Percentiles rank a stretch among this genome's conserved stretches.
Evolutionary conservation across 2,329 filamentous ascomycete genomes (phyloP).

Genomic region (Onygenales sp.): DNA sequence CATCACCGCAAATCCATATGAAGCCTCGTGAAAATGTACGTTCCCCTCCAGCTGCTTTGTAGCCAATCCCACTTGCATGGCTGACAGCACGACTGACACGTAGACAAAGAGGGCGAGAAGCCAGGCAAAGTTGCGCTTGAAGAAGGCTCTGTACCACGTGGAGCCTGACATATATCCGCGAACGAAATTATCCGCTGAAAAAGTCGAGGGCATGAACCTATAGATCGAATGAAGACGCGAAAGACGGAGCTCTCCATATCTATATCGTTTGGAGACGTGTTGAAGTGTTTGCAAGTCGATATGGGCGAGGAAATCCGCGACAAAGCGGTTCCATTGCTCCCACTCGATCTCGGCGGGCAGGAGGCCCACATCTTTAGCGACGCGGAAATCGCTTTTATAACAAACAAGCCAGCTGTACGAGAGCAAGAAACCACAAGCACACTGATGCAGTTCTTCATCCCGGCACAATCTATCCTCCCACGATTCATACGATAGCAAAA

Average conservation of each 20-base stretch:
- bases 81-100: constrained; percentile 37
- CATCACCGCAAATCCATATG: constrained; percentile 9
- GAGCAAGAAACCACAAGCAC: constrained; percentile 30
- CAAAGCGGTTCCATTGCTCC: constrained; percentile 29
- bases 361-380: constrained; percentile 23
- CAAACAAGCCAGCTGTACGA: constrained; percentile 34
- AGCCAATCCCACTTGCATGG: constrained; percentile 37
- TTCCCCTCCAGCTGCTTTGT: constrained; percentile 5
- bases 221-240: constrained; percentile 37
- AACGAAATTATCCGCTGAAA: constrained; percentile 15
- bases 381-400: constrained; percentile 29
- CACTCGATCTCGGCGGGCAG: constrained; percentile 27
- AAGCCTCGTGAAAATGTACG: constrained; percentile 5
- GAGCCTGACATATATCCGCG: constrained; percentile 21
- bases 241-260: constrained; percentile 37
- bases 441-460: constrained; percentile 14
- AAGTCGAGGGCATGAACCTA: constrained; percentile 19
- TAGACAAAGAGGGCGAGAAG: constrained; percentile 34
- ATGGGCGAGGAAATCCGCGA: constrained; percentile 21
- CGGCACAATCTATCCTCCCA: constrained; percentile 16
- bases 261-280: constrained; percentile 30
- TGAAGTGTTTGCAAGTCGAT: constrained; percentile 20
- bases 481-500: constrained; percentile 15
- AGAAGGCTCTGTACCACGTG: constrained; percentile 32
- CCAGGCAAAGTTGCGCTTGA: constrained; percentile 35